phyloP scores from a whole-genome alignment of 176 grass and related monocot species.

The Puya raimondii region DNA sequence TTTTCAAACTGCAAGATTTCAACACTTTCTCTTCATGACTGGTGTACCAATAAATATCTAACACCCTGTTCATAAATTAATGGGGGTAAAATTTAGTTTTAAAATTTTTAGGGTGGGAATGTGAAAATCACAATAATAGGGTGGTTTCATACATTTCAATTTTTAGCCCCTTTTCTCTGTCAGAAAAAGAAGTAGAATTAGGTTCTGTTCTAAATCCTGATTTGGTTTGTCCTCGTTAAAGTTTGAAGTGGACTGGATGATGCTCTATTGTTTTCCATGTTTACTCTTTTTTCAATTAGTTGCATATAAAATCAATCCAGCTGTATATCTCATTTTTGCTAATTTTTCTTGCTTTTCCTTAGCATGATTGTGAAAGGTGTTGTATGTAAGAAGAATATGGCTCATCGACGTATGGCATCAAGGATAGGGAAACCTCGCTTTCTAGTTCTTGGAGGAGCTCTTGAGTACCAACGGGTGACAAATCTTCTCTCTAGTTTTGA shows the following conservation, averaged over 20 bases:
- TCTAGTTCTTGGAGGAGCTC: slow-evolving; percentile 79
- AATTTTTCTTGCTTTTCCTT: slow-evolving; percentile 33
- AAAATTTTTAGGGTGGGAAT: too few species aligned
- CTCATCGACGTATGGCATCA: slow-evolving; percentile 80
- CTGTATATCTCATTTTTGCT: slow-evolving; percentile 23
- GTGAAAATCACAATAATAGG: too few species aligned
- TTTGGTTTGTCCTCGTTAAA: too few species aligned
- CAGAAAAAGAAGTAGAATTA: neutral
- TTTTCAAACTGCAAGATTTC: neutral
- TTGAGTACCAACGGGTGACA: slow-evolving; percentile 86
- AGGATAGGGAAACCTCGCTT: slow-evolving; percentile 79
- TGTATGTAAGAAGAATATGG: slow-evolving; percentile 97
- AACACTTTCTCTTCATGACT: too few species aligned
- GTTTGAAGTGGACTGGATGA: neutral
- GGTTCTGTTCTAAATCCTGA: too few species aligned
- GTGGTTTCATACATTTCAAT: too few species aligned
- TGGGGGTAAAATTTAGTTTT: too few species aligned
- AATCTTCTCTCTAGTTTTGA: slow-evolving; percentile 91
- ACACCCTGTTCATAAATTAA: too few species aligned
- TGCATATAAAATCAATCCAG: slow-evolving; percentile 18
- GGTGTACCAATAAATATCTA: too few species aligned
- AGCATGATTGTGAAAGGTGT: slow-evolving; percentile 88
- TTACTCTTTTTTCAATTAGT: neutral
- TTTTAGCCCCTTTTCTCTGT: neutral
- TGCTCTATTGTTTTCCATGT: neutral